A percentile compares a stretch with the other conserved stretches of the same genome.
phyloP scores from a whole-genome alignment of 352 stramenopile species.

The Phytopythium cucurbitacearum region DNA sequence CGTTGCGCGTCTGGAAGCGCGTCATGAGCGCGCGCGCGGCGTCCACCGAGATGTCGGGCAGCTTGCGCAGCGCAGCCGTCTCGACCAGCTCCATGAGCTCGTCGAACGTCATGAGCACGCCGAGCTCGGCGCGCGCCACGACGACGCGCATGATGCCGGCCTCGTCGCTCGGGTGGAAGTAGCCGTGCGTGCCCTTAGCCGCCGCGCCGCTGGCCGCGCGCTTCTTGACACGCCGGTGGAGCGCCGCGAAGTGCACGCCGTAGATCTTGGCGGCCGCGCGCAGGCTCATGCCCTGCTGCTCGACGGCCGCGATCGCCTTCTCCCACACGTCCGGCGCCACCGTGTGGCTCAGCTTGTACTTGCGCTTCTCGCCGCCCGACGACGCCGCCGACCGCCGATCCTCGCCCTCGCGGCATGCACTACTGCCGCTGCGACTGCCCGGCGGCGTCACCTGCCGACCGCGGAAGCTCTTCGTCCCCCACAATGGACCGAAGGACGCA shows the following conservation, averaged over 20 bases:
- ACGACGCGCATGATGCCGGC: constrained; percentile 41
- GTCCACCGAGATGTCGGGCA: constrained; percentile 45
- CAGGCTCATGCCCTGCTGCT: constrained; percentile 44
- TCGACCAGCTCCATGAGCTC: constrained; percentile 50
- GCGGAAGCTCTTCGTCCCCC: no score
- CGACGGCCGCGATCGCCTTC: constrained; percentile 39
- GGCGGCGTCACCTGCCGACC: no score
- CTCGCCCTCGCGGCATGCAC: not conserved
- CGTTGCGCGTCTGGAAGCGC: constrained; percentile 37
- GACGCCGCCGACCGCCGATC: not conserved
- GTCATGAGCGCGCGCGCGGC: constrained; percentile 29
- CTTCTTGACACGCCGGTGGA: constrained; percentile 42
- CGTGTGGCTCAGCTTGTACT: constrained; percentile 40
- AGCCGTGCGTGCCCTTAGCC: constrained; percentile 9
- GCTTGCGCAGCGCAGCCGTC: constrained; percentile 34
- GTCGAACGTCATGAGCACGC: constrained; percentile 51
- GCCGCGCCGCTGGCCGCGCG: constrained; percentile 15
- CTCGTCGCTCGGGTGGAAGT: constrained; percentile 43
- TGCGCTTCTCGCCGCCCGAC: constrained; percentile 16
- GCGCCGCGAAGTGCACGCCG: constrained; percentile 41
- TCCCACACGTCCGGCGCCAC: constrained; percentile 40
- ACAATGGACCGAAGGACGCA: no score
- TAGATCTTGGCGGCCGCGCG: constrained; percentile 30
- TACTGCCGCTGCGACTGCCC: not conserved
- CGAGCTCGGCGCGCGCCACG: constrained; percentile 35